phyloP scores from a whole-genome alignment of 208 protist species.

The Leishmania major region DNA sequence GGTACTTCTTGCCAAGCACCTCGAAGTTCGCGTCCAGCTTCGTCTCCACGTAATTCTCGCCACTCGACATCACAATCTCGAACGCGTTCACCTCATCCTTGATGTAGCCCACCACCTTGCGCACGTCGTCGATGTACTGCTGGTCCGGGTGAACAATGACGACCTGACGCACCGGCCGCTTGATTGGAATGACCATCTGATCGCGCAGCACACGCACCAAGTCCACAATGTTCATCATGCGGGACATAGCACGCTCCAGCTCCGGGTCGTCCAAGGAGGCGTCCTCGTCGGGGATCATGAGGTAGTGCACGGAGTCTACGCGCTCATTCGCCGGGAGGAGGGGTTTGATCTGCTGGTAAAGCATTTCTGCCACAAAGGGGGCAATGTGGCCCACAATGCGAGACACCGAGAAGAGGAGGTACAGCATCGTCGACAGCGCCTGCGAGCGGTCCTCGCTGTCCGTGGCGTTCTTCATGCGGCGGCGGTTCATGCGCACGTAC shows the following conservation, averaged over 20 bases:
- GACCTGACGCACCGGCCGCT: constrained; percentile 89
- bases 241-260: constrained; percentile 82
- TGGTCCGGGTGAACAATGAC: constrained; percentile 87
- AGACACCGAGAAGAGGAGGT: constrained; percentile 92
- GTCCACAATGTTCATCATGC: constrained; percentile 94
- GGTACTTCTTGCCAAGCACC: constrained; percentile 84
- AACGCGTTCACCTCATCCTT: constrained; percentile 94
- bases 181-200: constrained; percentile 91
- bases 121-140: constrained; percentile 77
- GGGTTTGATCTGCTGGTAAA: constrained; percentile 97
- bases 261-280: constrained; percentile 57
- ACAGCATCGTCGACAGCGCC: constrained; percentile 91
- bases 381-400: constrained; percentile 98
- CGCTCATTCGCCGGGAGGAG: constrained; percentile 83
- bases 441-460: constrained; percentile 79
- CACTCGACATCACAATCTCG: constrained; percentile 71
- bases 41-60: constrained; percentile 83
- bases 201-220: constrained; percentile 96
- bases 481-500: constrained; percentile 99
- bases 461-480: constrained; percentile 92
- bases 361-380: constrained; percentile 98
- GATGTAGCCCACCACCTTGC: constrained; percentile 85
- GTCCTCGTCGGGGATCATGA: constrained; percentile 91
- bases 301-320: constrained; percentile 94
- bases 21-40: constrained; percentile 92